Evolutionary conservation across 2,329 filamentous ascomycete species (phyloP).

Genomic region (Chrysosporium keratinophilum): DNA sequence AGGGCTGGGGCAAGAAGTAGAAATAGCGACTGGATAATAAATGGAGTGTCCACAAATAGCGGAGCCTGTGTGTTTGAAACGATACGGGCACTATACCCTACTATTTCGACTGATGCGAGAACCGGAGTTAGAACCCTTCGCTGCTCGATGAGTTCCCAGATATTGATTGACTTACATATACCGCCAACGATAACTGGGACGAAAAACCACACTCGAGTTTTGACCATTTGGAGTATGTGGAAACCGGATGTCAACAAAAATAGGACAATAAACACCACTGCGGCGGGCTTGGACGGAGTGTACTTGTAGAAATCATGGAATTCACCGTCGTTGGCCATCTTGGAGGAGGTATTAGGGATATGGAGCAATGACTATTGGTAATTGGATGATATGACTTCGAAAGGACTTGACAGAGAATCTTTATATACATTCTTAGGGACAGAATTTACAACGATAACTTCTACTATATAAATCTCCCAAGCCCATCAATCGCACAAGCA

Average conservation of each 20-base stretch:
- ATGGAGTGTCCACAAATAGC: conserved; percentile 19
- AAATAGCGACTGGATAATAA: conserved; percentile 24
- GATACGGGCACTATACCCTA: conserved; percentile 43
- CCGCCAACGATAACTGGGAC: conserved; percentile 25
- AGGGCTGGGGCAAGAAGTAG: conserved; percentile 25
- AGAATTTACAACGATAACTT: not conserved
- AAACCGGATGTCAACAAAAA: conserved; percentile 33
- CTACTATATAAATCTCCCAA: not conserved
- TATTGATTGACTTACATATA: conserved; percentile 20
- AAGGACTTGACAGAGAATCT: not conserved
- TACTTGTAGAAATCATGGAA: conserved; percentile 26
- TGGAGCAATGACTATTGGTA: not conserved
- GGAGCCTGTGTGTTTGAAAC: conserved; percentile 28
- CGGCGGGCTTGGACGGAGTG: conserved; percentile 34
- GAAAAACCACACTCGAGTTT: conserved; percentile 22
- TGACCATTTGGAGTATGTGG: conserved; percentile 35
- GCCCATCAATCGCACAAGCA: not conserved
- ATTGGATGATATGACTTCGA: not conserved
- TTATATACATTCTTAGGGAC: not conserved
- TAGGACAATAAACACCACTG: conserved; percentile 36
- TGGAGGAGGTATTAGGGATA: not conserved
- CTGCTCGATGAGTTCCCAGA: not conserved
- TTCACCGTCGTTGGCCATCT: conserved; percentile 12
- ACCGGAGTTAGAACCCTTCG: not conserved
- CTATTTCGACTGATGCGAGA: conserved; percentile 35